Base-by-base conservation (phyloP, 208 protist species). In the Trypanosoma rangeli region DNA sequence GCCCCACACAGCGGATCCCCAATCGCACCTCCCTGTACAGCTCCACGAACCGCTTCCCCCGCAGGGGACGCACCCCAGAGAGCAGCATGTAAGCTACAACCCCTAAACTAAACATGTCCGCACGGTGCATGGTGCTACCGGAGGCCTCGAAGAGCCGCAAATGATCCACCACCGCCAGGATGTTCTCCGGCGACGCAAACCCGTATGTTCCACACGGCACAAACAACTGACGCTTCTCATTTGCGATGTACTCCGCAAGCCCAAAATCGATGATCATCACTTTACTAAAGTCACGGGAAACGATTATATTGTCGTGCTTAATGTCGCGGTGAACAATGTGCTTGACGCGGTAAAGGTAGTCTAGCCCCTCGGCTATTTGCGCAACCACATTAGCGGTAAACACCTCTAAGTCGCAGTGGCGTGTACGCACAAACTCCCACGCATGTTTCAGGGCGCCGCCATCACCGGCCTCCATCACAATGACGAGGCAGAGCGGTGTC, bases 181-280 rank as follows among this genome's bases (percentile, higher is more conserved):
- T 68, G 62, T 85, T 89, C 73, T 94, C 89, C 10, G 89, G 89
- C n/a, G 89, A 82, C 4, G 81, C 80, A 72, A 84, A 94, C 39
- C 84, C 82, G 49, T 73, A 56, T 5, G 89, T 87, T 22, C 86
- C 89, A 60, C 71, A 78, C 0, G 84, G 73, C 13, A 35, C 54
- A 58, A 75, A 83, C 3, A 74, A 39, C 22, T 85, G 75, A 56
- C 24, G 55, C 22, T 76, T 61, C 8, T 59, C 68, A 15, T 74
- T 64, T 13, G 64, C 67, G 37, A 68, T 71, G 55, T 82, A 82
- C 74, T 93, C 83, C 0, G 92, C 85, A 61, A 94, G 68, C 15
- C 91, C 89, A 74, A 96, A 94, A 69, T 96, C 91, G 57, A 96
- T 94, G 50, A 96, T 76, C 72, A 89, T 88, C 31, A 75, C 81